Evolutionary conservation across 345 rosid species (phyloP).

Genomic region (Hypericum perforatum): DNA sequence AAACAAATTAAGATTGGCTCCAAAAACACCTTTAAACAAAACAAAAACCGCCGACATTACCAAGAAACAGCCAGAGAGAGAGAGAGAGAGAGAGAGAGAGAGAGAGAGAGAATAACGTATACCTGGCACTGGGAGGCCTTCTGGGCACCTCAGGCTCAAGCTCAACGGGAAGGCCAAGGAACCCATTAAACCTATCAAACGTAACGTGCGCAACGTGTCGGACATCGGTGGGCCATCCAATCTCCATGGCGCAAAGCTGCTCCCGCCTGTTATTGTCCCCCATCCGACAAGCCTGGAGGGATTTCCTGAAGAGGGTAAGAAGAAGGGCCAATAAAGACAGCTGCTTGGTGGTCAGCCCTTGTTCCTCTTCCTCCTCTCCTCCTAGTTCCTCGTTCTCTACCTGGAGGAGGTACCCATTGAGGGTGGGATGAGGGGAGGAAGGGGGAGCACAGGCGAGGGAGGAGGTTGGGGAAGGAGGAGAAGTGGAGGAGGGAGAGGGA

Average conservation of each 20-base stretch:
- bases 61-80: no score
- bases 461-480: not conserved
- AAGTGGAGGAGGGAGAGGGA: not conserved
- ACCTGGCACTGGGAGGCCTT: slow-evolving; percentile 30
- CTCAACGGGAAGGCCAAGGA: slow-evolving; percentile 96
- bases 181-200: slow-evolving; percentile 97
- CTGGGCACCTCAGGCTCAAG: slow-evolving; percentile 70
- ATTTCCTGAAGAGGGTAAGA: slow-evolving; percentile 19
- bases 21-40: no score
- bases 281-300: slow-evolving; percentile 16
- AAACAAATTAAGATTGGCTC: no score
- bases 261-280: slow-evolving; percentile 24
- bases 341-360: slow-evolving; percentile 11
- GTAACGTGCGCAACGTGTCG: slow-evolving; percentile 97
- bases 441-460: not conserved
- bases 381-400: not conserved
- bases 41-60: no score
- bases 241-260: slow-evolving; percentile 76
- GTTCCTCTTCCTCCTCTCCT: slow-evolving; percentile 8
- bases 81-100: no score
- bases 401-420: not conserved
- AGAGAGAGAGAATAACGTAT: slow-evolving; percentile 6
- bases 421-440: not conserved
- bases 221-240: slow-evolving; percentile 89
- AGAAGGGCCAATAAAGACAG: slow-evolving; percentile 24